Base-by-base conservation (phyloP, 2,329 filamentous ascomycete species). In the Botrytis deweyae region DNA sequence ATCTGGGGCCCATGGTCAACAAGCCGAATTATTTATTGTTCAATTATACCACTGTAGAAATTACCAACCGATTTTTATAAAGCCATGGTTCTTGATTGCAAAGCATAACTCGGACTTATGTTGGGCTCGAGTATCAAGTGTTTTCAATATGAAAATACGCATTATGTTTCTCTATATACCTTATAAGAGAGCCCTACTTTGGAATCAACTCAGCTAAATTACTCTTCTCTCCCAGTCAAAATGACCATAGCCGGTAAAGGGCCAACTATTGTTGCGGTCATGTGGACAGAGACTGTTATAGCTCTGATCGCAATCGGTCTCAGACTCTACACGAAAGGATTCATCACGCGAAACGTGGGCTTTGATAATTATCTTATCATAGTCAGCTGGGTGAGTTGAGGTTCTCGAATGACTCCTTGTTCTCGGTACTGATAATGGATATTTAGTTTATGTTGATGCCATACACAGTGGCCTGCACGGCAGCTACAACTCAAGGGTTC, bases 301-400 rank as follows among this genome's bases (percentile, higher is more conserved):
- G 74, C 75, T 9, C 42, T 76, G 2, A 12, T 76, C 9, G 73
- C 73, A 42, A 58, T 76, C 5, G 20, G n/a, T n/a, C 49, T 75
- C 62, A 72, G 75, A 59, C 33, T 76, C 29, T 76, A 40, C 4
- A 76, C 75, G 10, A 65, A 74, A 59, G 58, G n/a, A 29, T 58
- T 22, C 14, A 74, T 76, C 36, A 72, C 65, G 10, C 62, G 38
- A 5, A 58, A 38, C 14, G 67, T 67, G 33, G 75, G 75, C 16
- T 73, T 71, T 42, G 75, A 76, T 70, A 74, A 76, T 62, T 73
- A 70, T 64, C 67, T 76, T 6, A 71, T 74, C 52, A 40, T 49
- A 25, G 8, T 76, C 18, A 73, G 36, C 40, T 75, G 74, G 63
- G 75, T 75, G 61, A 69, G 66, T 38, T 52, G 12, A 38, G 46